A percentile compares a stretch with the other conserved stretches of the same genome.
Evolutionary conservation across 2,329 filamentous ascomycete species (phyloP).

Genomic region (Aspergillus fructus): DNA sequence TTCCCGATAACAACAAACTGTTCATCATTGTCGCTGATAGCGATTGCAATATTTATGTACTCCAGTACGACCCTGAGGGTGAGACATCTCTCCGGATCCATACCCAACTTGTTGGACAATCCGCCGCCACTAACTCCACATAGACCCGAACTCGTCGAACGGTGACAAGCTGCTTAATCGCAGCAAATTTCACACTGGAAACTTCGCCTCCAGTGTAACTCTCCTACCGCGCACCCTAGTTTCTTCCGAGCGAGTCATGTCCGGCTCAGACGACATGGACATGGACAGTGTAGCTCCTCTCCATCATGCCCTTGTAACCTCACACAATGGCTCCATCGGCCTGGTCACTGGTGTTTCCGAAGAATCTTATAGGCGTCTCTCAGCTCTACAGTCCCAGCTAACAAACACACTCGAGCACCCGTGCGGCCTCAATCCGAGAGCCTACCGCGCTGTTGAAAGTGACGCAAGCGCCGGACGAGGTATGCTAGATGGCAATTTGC

Average conservation of each 20-base stretch:
- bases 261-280: constrained; percentile 41
- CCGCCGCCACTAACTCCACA: neutral
- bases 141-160: constrained; percentile 89
- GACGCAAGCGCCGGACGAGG: constrained; percentile 55
- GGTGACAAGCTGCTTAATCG: constrained; percentile 84
- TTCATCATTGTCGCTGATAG: constrained; percentile 81
- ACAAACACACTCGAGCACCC: constrained; percentile 72
- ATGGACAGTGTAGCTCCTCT: constrained; percentile 33
- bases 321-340: constrained; percentile 72
- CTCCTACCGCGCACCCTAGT: constrained; percentile 69
- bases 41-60: constrained; percentile 79
- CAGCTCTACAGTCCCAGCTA: constrained; percentile 77
- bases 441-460: constrained; percentile 63
- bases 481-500: constrained; percentile 74
- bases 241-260: constrained; percentile 37
- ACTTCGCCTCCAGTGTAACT: constrained; percentile 71
- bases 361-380: constrained; percentile 77
- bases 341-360: constrained; percentile 77
- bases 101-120: neutral
- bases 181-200: constrained; percentile 83
- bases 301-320: constrained; percentile 66
- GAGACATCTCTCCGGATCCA: constrained; percentile 38
- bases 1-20: constrained; percentile 80
- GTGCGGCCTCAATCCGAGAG: constrained; percentile 79
- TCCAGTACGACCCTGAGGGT: constrained; percentile 96